Evolutionary conservation across 2,329 filamentous ascomycete species (phyloP).

Genomic region (Basipetospora chlamydospora): DNA sequence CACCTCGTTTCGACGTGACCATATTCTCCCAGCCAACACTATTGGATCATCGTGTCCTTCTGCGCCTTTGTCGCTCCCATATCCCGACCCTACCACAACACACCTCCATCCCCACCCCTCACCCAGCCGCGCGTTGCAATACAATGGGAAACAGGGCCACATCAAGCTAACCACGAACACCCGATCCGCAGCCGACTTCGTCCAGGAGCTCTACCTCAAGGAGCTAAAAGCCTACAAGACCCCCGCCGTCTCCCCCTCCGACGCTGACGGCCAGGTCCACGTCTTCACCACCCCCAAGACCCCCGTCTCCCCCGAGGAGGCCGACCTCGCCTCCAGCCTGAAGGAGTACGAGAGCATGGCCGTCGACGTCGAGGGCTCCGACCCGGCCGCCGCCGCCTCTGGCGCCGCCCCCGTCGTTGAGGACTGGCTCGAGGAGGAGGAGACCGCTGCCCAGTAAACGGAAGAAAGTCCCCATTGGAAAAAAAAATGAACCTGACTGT

Average conservation of each 20-base stretch:
- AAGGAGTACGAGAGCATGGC: conserved; percentile 89
- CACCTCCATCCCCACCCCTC: no score
- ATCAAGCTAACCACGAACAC: background rate
- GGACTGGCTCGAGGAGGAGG: conserved; percentile 64
- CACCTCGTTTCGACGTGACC: no score
- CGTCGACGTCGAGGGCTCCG: conserved; percentile 87
- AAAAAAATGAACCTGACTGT: background rate
- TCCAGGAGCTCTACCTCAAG: conserved; percentile 94
- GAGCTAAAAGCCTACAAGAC: conserved; percentile 95
- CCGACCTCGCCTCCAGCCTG: conserved; percentile 79
- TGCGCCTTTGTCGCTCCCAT: no score
- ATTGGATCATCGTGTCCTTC: no score
- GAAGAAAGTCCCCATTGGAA: conserved; percentile 1
- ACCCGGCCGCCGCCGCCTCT: conserved; percentile 43
- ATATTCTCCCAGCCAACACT: no score
- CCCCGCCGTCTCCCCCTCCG: conserved; percentile 65
- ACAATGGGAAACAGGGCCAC: no score
- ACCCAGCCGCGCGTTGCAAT: no score
- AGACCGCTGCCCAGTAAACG: conserved; percentile 12
- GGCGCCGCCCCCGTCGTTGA: conserved; percentile 42
- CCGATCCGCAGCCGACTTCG: conserved; percentile 67
- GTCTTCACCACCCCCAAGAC: conserved; percentile 69
- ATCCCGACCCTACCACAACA: no score
- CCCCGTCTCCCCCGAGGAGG: conserved; percentile 82
- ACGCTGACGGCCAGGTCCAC: conserved; percentile 82